These are phyloP conservation scores for Mycena kentingensis DNA, from an alignment of 768 basidiomycete genomes.

Conservation along the genomic window DNA sequence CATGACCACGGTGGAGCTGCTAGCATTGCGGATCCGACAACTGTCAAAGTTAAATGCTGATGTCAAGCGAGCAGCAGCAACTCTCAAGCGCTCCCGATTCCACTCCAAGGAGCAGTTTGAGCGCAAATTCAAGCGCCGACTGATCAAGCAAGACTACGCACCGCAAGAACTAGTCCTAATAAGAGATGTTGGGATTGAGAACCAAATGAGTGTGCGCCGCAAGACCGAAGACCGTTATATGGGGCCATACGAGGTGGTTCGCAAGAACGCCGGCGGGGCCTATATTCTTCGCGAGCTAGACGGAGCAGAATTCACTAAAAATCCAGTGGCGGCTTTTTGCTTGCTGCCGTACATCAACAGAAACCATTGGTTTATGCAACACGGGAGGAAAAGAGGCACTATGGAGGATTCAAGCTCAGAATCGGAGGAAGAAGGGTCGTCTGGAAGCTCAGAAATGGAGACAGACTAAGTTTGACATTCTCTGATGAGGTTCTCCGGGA, in stretches of 20 bases:
- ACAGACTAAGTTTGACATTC: too few species aligned
- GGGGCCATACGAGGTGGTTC: slow-evolving; percentile 28
- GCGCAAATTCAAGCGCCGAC: slow-evolving; percentile 9
- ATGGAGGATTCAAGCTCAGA: too few species aligned
- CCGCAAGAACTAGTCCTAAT: slow-evolving; percentile 27
- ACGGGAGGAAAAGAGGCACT: too few species aligned
- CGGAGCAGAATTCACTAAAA: neutral
- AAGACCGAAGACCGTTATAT: slow-evolving; percentile 24
- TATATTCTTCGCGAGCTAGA: slow-evolving; percentile 14
- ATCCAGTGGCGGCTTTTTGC: slow-evolving; percentile 8
- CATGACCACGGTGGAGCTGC: slow-evolving; percentile 17
- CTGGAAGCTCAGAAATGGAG: too few species aligned
- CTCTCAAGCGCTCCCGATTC: slow-evolving; percentile 20
- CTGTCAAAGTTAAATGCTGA: slow-evolving; percentile 23
- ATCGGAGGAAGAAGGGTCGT: too few species aligned
- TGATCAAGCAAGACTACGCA: slow-evolving; percentile 16
- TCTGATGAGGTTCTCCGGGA: too few species aligned
- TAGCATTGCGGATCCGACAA: slow-evolving; percentile 26
- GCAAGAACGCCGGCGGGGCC: too few species aligned
- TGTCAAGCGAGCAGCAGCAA: slow-evolving; percentile 16
- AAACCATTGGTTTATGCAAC: too few species aligned
- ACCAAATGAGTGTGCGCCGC: slow-evolving; percentile 9
- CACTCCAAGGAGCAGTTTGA: slow-evolving; percentile 28
- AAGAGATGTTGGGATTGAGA: slow-evolving; percentile 23
- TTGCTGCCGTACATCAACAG: slow-evolving; percentile 11